Percentiles rank a stretch among this genome's conserved stretches.
phyloP scores from a whole-genome alignment of 352 stramenopile genomes.

The Globisporangium cederbergense region DNA sequence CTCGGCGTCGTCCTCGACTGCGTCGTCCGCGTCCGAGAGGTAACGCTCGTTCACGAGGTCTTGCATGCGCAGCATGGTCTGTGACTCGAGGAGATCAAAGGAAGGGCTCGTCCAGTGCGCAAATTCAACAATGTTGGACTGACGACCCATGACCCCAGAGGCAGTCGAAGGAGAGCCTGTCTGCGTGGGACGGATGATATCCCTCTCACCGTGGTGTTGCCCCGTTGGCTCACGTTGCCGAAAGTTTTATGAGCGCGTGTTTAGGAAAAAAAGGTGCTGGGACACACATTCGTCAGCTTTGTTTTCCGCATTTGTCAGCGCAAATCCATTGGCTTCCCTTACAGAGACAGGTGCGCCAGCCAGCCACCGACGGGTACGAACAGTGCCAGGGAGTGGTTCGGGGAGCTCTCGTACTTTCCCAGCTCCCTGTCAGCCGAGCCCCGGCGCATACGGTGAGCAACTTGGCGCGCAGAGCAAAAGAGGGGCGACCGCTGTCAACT shows the following conservation, averaged over 20 bases:
- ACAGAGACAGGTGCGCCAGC: background rate
- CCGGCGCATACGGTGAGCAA: no score
- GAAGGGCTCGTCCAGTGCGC: background rate
- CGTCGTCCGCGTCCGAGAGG: background rate
- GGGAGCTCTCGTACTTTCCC: background rate
- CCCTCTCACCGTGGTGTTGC: background rate
- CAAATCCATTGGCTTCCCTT: no score
- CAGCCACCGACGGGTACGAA: background rate
- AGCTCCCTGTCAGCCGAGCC: background rate
- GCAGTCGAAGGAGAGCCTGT: background rate
- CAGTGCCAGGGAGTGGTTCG: background rate
- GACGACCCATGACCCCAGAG: background rate
- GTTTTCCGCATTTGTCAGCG: no score
- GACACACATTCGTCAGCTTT: background rate
- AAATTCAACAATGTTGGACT: constrained; percentile 1
- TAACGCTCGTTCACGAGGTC: constrained; percentile 3
- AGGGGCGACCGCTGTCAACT: background rate
- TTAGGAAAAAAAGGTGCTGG: background rate
- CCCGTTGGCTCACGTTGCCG: background rate
- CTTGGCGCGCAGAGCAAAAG: background rate
- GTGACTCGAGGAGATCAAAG: background rate
- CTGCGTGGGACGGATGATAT: background rate
- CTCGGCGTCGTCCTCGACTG: background rate
- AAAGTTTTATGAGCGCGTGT: background rate
- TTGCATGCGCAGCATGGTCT: constrained; percentile 5